Evolutionary conservation across 2,329 filamentous ascomycete species (phyloP), one percentile per base, ranked within the genome.

Genomic region (Westerdykella sp.): DNA sequence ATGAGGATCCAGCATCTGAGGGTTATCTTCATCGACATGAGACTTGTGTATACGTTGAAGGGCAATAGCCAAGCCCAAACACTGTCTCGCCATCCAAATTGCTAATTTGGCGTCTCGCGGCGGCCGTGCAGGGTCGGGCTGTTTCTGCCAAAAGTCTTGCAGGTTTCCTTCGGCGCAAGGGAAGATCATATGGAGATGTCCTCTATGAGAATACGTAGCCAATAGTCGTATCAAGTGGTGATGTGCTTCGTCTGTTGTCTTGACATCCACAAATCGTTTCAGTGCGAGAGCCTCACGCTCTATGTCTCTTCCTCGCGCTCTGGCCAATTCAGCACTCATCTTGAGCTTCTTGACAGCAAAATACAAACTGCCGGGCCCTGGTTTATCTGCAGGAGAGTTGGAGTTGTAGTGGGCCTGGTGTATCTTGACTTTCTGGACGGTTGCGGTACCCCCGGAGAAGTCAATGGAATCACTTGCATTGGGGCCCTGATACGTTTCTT

Each of bases 151-250:
- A 28, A 47, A 40, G 13, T 47, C 35, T 23, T 25, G 22, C 14
- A 50, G 41, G 21, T 50, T 48, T 1, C 42, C 40, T 14, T 48
- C 43, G 6, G 48, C 48, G 42, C 48, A 50, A 4, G 40, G 48
- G 23, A 50, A 50, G 13, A 50, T 44, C 15, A 50, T 22, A 16
- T 44, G n/a, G 14, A 46, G 25, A 6, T 25, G 36, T 9, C 16
- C 21, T 34, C 37, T 22, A n/a, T 47, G 31, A 1, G n/a, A 16
- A 21, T 40, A 50, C 2, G 45, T 50, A 25, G 45, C 48, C 9
- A 50, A 36, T 5, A 50, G 39, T 42, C 36, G 21, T 14, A 50
- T 42, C 11, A 50, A 23, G 32, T 50, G 42, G 10, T 28, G 21
- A 21, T 47, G 37, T 2, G 35, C 35, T 28, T 43, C 6, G 14